Evolutionary conservation across 257 asterid genomes (phyloP), one percentile per base, ranked within the genome.

Genomic region (Knoxia roxburghii): DNA sequence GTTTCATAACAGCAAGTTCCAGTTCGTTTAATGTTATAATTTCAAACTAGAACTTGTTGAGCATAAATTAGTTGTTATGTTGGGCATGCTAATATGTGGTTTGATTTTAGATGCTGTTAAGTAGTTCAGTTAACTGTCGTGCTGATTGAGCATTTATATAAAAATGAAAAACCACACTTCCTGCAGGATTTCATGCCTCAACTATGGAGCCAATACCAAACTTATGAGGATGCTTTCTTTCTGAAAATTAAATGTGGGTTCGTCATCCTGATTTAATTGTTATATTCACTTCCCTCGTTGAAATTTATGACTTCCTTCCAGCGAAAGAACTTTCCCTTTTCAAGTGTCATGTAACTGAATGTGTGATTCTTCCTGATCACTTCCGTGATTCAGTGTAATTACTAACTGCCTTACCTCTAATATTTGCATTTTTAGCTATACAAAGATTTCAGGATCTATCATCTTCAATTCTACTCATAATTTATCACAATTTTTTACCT

Each of bases 211-310:
- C 82, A 81, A 54, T 89, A 82, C 77, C 73, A 78, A 77, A 67
- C 85, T 61, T 86, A 85, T 32, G 99, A 90, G 78, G 95, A 79
- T 17, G 89, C 86, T 61, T 90, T 90, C 74, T 73, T 93, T 76
- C 49, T 75, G 74, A 81, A 76, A 81, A 70, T 81, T 68, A 88
- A 88, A 90, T 94, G 97, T 91, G 67, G 54, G 23, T 50, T 72
- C 13, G 21, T 43, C 41, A 15, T 30, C 60, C 48, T 60, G 8
- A 43, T 14, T 54, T 53, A 56, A 50, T 21, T 64, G 20, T 27
- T 35, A 21, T 0, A 12, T 45, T 23, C 30, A 23, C 20, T 21
- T 35, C 30, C 8, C 18, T 5, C 20, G n/a, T 3, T 61, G 30
- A 62, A 26, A 18, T 21, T 14, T 39, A 12, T 37, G 43, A 59